Evolutionary conservation across 495 filamentous ascomycete species (phyloP), one percentile per base, ranked within the genome.

Genomic region (Staphylotrichum longicolle): DNA sequence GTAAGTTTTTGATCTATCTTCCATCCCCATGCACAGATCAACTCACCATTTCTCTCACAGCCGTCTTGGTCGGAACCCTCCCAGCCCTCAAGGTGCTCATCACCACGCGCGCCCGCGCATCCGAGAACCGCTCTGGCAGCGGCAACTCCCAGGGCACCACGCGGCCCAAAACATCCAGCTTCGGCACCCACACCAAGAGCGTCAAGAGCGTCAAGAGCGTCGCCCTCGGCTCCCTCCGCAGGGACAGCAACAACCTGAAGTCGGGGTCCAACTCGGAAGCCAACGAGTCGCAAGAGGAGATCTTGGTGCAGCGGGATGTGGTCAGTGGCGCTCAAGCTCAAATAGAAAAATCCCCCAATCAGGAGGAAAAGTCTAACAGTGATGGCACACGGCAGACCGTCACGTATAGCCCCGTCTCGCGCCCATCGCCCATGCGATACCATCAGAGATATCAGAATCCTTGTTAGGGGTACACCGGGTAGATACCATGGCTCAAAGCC

Each of bases 31-130:
- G 20, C 20, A 1, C 20, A 1, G 20, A 27, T 27, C 20, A 27
- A 12, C 3, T 56, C 48, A 59, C 42, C 7, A 44, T 10, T 34
- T 10, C 15, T 20, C 14, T 27, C 45, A 11, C 51, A 82, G 80
- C 80, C 42, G 71, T 81, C 15, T 70, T 80, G 8, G 74, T 82
- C 27, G 78, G 78, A 14, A 80, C 78, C 51, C 74, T 81, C 0
- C 77, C 79, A 4, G 78, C 77, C 1, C 78, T 81, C 62, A 78
- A 78, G 61, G 68, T 72, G 49, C 79, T 88, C 47, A 78, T 81
- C 46, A 78, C 83, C 3, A 87, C 80, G 20, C 80, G 78, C 41
- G 59, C 59, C 5, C 61, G 78, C 80, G 84, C 44, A 10, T 60
- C 61, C 27, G 52, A 44, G 11, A 63, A 58, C 47, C 61, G 61